Percentiles rank a stretch among this genome's conserved stretches.
phyloP scores from a whole-genome alignment of 179 eudicot species.

The Corrigiola litoralis region DNA sequence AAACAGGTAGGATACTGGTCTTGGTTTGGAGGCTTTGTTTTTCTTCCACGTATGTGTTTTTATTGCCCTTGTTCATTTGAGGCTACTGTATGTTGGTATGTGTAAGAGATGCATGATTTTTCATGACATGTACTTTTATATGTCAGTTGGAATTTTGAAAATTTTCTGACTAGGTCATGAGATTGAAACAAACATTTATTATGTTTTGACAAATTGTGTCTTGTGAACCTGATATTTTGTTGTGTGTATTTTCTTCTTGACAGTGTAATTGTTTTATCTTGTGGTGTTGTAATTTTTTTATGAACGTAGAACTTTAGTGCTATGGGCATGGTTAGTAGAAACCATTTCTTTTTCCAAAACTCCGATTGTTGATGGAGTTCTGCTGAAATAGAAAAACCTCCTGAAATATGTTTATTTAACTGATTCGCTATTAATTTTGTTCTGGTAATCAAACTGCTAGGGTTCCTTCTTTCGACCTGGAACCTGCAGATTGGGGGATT shows the following conservation, averaged over 20 bases:
- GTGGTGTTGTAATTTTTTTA: not conserved
- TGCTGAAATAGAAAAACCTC: too few relatives aligned
- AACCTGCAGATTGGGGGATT: too few relatives aligned
- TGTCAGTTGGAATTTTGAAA: too few relatives aligned
- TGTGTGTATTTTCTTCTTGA: not conserved
- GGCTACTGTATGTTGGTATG: not conserved
- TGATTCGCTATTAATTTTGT: too few relatives aligned
- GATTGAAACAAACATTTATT: too few relatives aligned
- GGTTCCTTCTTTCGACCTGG: too few relatives aligned
- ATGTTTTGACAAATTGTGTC: not conserved
- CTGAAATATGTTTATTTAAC: too few relatives aligned
- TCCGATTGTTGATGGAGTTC: not conserved
- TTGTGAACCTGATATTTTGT: not conserved
- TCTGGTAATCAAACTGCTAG: too few relatives aligned
- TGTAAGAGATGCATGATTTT: not conserved
- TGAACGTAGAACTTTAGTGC: not conserved
- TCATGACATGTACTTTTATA: not conserved
- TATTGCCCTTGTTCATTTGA: not conserved
- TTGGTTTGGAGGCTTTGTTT: not conserved
- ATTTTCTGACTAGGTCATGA: too few relatives aligned
- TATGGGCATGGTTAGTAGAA: not conserved
- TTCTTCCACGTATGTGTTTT: not conserved
- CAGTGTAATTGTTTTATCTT: not conserved
- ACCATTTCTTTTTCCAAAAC: not conserved
- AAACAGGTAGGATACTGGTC: conserved; percentile 50